Evolutionary conservation across 768 basidiomycete genomes (phyloP).

Genomic region (Collybia sp.): DNA sequence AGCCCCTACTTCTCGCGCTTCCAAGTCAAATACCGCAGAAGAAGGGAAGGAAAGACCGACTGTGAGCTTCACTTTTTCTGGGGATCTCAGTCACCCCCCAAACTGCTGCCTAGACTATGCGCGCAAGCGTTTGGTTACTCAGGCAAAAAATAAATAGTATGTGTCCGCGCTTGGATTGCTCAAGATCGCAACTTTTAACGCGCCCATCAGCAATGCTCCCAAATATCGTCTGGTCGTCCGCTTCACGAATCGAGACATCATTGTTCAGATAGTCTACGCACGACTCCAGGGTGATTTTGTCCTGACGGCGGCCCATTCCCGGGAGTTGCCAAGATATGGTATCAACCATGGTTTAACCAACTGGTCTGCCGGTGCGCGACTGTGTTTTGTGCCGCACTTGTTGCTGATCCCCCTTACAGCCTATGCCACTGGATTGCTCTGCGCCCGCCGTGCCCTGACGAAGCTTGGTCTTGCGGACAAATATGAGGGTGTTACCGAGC

Average conservation of each 20-base stretch:
- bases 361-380: slow-evolving; percentile 83
- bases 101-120: slow-evolving; percentile 74
- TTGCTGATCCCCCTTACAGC: slow-evolving; percentile 37
- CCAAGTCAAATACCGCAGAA: slow-evolving; percentile 97
- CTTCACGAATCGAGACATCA: slow-evolving; percentile 96
- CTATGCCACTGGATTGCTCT: slow-evolving; percentile 95
- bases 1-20: slow-evolving; percentile 97
- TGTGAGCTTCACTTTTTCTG: slow-evolving; percentile 47
- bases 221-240: slow-evolving; percentile 99
- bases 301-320: slow-evolving; percentile 81
- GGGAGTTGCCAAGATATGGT: slow-evolving; percentile 92
- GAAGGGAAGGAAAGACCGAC: slow-evolving; percentile 98
- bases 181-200: neutral
- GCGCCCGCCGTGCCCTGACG: slow-evolving; percentile 88
- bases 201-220: slow-evolving; percentile 70
- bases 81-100: slow-evolving; percentile 5
- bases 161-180: too few relatives aligned
- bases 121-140: slow-evolving; percentile 92
- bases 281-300: slow-evolving; percentile 97
- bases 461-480: slow-evolving; percentile 98
- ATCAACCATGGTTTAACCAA: slow-evolving; percentile 98
- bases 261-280: slow-evolving; percentile 94
- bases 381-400: neutral
- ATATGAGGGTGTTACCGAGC: slow-evolving; percentile 91
- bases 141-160: slow-evolving; percentile 99